These are phyloP conservation scores for Dalbergia cultrata DNA, from an alignment of 306 rosid species.

Conservation along the genomic window DNA sequence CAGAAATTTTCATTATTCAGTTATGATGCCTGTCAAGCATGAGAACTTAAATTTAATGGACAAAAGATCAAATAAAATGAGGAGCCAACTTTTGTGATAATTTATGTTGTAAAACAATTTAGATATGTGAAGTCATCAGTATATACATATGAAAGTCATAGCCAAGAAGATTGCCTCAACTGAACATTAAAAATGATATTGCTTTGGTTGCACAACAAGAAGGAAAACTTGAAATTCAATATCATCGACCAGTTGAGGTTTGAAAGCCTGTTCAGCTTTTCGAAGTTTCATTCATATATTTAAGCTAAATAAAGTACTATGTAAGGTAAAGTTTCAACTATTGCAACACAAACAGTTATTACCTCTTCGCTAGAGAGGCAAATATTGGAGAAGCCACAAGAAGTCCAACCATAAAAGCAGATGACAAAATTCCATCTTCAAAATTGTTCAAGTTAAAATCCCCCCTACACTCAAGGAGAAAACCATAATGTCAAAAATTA, in stretches of 20 bases:
- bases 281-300: slow-evolving; percentile 23
- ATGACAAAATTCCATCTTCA: slow-evolving; percentile 73
- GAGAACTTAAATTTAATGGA: background rate
- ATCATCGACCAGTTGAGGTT: background rate
- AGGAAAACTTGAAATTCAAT: slow-evolving; percentile 7
- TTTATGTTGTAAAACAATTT: background rate
- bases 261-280: slow-evolving; percentile 26
- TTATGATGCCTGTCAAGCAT: slow-evolving; percentile 3
- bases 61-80: background rate
- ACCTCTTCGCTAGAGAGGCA: slow-evolving; percentile 70
- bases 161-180: background rate
- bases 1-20: background rate
- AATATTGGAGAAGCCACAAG: slow-evolving; percentile 78
- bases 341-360: slow-evolving; percentile 28
- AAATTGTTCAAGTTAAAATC: slow-evolving; percentile 71
- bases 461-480: slow-evolving; percentile 56
- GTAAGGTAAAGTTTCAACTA: slow-evolving; percentile 3
- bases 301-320: background rate
- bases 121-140: background rate
- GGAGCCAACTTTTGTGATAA: background rate
- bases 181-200: background rate
- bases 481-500: background rate
- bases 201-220: background rate
- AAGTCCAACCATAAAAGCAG: slow-evolving; percentile 84
- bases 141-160: slow-evolving; percentile 14